Percentiles rank a stretch among this genome's conserved stretches.
Conservation (phyloP, 2,329 filamentous ascomycete genomes). For the Colletotrichum chlorophyti region DNA sequence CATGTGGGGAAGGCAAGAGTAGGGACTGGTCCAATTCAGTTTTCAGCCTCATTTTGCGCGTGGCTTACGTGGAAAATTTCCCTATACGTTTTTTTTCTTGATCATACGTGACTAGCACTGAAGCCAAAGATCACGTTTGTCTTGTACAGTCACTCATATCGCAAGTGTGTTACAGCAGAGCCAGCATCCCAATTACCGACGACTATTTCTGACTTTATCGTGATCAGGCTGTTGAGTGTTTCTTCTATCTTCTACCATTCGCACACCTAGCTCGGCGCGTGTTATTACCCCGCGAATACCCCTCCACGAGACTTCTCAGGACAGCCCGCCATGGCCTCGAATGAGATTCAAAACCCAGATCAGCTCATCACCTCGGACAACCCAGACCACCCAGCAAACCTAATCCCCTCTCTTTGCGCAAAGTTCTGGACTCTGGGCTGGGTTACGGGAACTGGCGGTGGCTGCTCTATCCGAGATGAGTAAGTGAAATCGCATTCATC, state of each 20-base stretch:
- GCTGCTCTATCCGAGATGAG: slow-evolving; percentile 76
- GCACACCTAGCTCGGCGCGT: too few relatives aligned
- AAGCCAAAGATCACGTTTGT: too few relatives aligned
- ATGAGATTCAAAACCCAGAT: slow-evolving; percentile 41
- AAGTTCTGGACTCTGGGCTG: slow-evolving; percentile 96
- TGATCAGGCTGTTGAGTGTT: neutral
- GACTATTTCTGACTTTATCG: neutral
- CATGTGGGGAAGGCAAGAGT: slow-evolving; percentile 20
- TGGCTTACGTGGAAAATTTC: slow-evolving; percentile 22
- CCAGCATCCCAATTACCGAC: too few relatives aligned
- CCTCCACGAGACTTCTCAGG: neutral
- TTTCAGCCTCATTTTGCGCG: slow-evolving; percentile 21
- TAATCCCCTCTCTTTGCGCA: slow-evolving; percentile 90
- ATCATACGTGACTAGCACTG: too few relatives aligned
- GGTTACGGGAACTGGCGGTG: slow-evolving; percentile 88
- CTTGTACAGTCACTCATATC: too few relatives aligned
- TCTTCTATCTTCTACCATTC: neutral
- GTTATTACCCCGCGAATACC: slow-evolving; percentile 16
- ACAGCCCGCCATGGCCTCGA: slow-evolving; percentile 18
- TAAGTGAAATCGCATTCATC: slow-evolving; percentile 42
- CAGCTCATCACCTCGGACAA: slow-evolving; percentile 68
- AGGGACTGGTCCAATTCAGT: slow-evolving; percentile 9
- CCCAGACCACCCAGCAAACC: slow-evolving; percentile 89
- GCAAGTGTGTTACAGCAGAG: too few relatives aligned
- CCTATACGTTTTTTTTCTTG: slow-evolving; percentile 2